Conservation (phyloP, 129 eudicot genomes). For the Scalesia atractyloides region DNA sequence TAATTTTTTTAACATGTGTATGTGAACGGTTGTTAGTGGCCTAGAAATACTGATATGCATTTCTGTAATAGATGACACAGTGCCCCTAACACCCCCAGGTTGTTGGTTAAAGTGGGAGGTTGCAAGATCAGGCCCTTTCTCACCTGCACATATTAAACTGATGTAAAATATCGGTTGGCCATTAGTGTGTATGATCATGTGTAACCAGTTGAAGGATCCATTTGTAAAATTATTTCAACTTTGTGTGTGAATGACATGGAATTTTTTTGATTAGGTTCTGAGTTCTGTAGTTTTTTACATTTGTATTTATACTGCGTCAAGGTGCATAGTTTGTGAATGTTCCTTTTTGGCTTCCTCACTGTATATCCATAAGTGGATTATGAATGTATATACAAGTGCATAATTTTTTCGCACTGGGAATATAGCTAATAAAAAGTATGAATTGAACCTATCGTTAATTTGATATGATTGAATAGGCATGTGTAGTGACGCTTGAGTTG, state of each 20-base stretch:
- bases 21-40: background rate
- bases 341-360: background rate
- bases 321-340: background rate
- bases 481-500: background rate
- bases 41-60: background rate
- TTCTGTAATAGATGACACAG: background rate
- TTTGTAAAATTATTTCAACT: background rate
- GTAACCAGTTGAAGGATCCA: constrained; percentile 14
- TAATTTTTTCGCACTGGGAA: constrained; percentile 1
- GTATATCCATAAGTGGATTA: background rate
- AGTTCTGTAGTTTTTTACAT: constrained; percentile 14
- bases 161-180: background rate
- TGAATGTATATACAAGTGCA: background rate
- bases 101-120: constrained; percentile 6
- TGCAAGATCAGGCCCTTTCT: constrained; percentile 1
- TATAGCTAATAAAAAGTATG: constrained; percentile 6
- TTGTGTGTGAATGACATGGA: background rate
- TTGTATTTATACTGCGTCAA: constrained; percentile 21
- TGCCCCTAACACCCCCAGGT: background rate
- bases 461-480: constrained; percentile 4
- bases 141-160: background rate
- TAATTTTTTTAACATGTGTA: background rate
- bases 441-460: background rate
- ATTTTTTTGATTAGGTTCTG: background rate
- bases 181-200: background rate